Conservation (phyloP, 139 green algal genomes). For the Chlamydomonas asymmetrica region DNA sequence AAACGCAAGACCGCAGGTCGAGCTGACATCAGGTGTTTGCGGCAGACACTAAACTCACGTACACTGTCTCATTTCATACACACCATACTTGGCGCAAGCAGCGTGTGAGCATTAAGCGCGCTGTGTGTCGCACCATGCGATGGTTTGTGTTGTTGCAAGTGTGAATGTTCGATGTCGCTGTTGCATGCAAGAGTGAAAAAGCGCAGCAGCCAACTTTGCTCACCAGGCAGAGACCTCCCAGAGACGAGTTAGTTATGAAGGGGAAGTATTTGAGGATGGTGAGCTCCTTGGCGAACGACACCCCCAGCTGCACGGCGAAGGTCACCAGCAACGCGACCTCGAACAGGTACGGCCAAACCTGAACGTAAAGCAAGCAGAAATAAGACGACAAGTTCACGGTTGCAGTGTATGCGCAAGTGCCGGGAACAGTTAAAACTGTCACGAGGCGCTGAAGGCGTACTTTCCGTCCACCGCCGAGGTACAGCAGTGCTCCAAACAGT, state of each 20-base stretch:
- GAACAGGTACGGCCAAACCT: constrained; percentile 16
- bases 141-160: background rate
- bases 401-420: background rate
- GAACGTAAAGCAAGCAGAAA: background rate
- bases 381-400: background rate
- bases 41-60: too few relatives aligned
- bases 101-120: background rate
- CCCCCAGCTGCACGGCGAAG: constrained; percentile 17
- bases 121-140: background rate
- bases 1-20: too few relatives aligned
- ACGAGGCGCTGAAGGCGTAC: background rate
- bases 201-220: background rate
- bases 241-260: constrained; percentile 24
- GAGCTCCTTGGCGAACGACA: constrained; percentile 6
- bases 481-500: background rate
- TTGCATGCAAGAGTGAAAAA: background rate
- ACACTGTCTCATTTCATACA: too few relatives aligned
- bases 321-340: constrained; percentile 20
- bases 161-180: background rate
- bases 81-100: background rate
- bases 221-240: constrained; percentile 1
- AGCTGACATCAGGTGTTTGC: too few relatives aligned
- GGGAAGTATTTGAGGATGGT: constrained; percentile 9
- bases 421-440: background rate
- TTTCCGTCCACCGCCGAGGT: background rate